These are phyloP conservation scores for Telopea speciosissima DNA, from an alignment of 177 flowering plant genomes.

Conservation along the genomic window DNA sequence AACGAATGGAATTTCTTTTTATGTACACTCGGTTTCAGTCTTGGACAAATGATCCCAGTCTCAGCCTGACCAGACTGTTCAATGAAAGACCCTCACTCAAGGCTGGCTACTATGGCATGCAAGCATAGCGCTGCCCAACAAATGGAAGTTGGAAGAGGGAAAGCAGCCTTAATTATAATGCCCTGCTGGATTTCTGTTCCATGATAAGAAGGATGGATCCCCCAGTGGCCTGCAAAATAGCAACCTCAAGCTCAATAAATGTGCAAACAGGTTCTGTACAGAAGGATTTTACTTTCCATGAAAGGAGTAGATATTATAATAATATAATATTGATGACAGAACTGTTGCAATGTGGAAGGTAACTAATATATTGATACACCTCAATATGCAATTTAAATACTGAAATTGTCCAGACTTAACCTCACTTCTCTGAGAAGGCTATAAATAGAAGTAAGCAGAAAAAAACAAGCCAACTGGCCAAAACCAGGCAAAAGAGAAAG, in stretches of 20 bases:
- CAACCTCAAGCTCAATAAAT: slow-evolving; percentile 9
- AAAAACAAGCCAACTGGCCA: no score
- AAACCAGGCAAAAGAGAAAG: no score
- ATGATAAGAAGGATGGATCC: slow-evolving; percentile 67
- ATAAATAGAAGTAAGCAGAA: no score
- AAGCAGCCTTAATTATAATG: slow-evolving; percentile 24
- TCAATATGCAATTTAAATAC: no score
- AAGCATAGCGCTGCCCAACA: background rate
- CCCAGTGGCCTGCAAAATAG: slow-evolving; percentile 64
- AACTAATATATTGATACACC: no score
- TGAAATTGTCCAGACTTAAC: no score
- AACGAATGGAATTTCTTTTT: slow-evolving; percentile 1
- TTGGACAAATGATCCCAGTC: background rate
- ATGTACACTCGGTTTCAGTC: slow-evolving; percentile 6
- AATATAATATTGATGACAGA: no score
- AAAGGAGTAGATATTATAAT: no score
- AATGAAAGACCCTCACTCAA: background rate
- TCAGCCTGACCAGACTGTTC: background rate
- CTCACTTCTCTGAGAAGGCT: no score
- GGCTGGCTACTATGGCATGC: background rate
- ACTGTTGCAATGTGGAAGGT: no score
- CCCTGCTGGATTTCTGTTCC: slow-evolving; percentile 65
- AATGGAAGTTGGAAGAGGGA: background rate
- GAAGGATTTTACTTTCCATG: no score
- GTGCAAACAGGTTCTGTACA: no score